phyloP scores from a whole-genome alignment of 1,284 basidiomycete genomes.

The Pholiota adiposa region DNA sequence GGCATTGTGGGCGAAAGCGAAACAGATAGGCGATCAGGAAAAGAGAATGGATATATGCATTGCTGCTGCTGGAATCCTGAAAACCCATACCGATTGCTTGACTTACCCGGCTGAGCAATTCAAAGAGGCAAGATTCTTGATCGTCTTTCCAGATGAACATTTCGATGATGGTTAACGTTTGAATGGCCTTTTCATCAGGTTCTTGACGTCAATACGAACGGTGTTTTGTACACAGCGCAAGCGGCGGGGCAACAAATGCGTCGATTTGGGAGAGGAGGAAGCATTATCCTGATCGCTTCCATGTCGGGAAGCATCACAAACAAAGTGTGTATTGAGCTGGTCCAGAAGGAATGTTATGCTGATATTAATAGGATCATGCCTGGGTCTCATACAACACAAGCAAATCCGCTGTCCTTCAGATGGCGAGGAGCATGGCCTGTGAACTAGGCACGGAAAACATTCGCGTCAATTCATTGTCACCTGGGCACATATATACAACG shows the following conservation, averaged over 20 bases:
- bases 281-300: conserved; percentile 83
- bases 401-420: conserved; percentile 83
- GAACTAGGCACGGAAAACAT: conserved; percentile 77
- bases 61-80: conserved; percentile 79
- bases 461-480: conserved; percentile 77
- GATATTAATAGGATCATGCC: conserved; percentile 56
- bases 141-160: background rate
- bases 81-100: conserved; percentile 63
- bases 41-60: conserved; percentile 75
- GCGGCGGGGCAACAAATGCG: conserved; percentile 80
- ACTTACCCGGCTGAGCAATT: conserved; percentile 76
- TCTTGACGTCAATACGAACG: conserved; percentile 76
- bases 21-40: conserved; percentile 66
- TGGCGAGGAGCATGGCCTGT: conserved; percentile 84
- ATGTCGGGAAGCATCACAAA: conserved; percentile 90
- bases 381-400: conserved; percentile 84
- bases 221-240: conserved; percentile 80
- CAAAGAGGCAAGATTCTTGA: conserved; percentile 50
- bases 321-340: conserved; percentile 47
- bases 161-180: conserved; percentile 1
- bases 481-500: conserved; percentile 78
- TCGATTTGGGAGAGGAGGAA: conserved; percentile 72
- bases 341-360: background rate
- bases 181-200: conserved; percentile 47
- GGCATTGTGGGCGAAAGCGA: conserved; percentile 55